Evolutionary conservation across 495 filamentous ascomycete genomes (phyloP).

Genomic region (Podospora fimiseda): DNA sequence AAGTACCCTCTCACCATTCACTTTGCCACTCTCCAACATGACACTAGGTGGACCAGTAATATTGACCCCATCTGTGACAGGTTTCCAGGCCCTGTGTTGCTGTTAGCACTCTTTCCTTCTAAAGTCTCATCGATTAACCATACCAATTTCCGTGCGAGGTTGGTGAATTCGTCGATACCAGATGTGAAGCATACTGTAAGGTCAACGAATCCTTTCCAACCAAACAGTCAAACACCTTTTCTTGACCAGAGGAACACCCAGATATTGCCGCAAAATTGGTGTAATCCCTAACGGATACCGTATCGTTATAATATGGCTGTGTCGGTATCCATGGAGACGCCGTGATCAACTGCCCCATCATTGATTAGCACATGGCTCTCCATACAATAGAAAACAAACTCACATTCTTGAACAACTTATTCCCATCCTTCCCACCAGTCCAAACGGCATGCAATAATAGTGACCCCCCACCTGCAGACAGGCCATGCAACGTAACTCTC

Average conservation of each 20-base stretch:
- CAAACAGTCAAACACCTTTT: slow-evolving; percentile 47
- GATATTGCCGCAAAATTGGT: slow-evolving; percentile 40
- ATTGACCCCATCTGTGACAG: slow-evolving; percentile 53
- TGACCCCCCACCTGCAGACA: slow-evolving; percentile 43
- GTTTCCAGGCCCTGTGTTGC: slow-evolving; percentile 47
- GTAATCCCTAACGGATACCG: slow-evolving; percentile 24
- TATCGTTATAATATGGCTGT: slow-evolving; percentile 43
- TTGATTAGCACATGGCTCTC: background rate
- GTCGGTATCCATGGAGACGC: slow-evolving; percentile 47
- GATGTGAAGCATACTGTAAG: slow-evolving; percentile 32
- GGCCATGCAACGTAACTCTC: slow-evolving; percentile 38
- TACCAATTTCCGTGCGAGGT: slow-evolving; percentile 15
- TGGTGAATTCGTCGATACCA: slow-evolving; percentile 5
- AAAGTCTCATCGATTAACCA: no score
- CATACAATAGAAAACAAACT: background rate
- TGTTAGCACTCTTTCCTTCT: no score
- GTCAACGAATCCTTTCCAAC: slow-evolving; percentile 37
- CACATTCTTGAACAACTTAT: slow-evolving; percentile 13
- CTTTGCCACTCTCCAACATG: slow-evolving; percentile 38
- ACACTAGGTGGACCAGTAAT: slow-evolving; percentile 43
- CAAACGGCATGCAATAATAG: slow-evolving; percentile 20
- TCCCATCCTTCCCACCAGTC: background rate
- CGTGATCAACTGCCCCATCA: slow-evolving; percentile 37
- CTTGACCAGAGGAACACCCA: slow-evolving; percentile 36
- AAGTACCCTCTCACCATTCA: slow-evolving; percentile 39